Base-by-base conservation (phyloP, 2,329 filamentous ascomycete genomes). In the Phialophora expanda region DNA sequence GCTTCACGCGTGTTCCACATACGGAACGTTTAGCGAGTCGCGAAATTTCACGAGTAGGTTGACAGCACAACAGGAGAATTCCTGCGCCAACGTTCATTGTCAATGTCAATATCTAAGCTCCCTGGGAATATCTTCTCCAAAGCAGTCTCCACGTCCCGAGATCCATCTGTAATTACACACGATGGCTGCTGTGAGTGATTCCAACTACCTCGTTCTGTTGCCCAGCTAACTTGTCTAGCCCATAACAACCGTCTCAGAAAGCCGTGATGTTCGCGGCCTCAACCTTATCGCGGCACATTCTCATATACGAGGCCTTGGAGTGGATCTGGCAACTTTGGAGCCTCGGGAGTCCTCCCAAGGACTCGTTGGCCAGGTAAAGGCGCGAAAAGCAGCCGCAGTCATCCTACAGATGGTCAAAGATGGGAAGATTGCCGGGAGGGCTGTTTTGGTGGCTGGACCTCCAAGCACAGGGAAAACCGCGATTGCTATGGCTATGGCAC, bases 331-430 rank as follows among this genome's bases (percentile, higher is more conserved):
- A 76, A 95, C 92, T 6, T 85, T 99, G 71, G 93, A 97, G 75
- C 93, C 95, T 22, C 89, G 94, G 66, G 80, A 86, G 30, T 86
- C 90, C 56, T 96, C 94, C 14, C 95, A 99, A 78, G 95, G 95
- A 41, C 87, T 99, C 4, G 94, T 99, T 8, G 95, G 95, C 54
- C 95, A 99, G 81, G 90, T 96, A 75, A 97, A 97, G 83, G 95
- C 95, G 64, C 89, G 95, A 67, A 98, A 97, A 80, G 95, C 95
- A 9, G 95, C 95, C 2, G 95, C 94, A 0, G 90, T 99, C 56
- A 96, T 99, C 74, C 82, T 99, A 68, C 93, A 97, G 83, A 99
- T 99, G 95, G 96, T 96, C 74, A 97, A 96, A 82, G 93, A 97
- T 76, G 94, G 94, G 75, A 98, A 97, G 84, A 98, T 99, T 81